Base-by-base conservation (phyloP, 345 rosid species). In the Corymbia maculata region DNA sequence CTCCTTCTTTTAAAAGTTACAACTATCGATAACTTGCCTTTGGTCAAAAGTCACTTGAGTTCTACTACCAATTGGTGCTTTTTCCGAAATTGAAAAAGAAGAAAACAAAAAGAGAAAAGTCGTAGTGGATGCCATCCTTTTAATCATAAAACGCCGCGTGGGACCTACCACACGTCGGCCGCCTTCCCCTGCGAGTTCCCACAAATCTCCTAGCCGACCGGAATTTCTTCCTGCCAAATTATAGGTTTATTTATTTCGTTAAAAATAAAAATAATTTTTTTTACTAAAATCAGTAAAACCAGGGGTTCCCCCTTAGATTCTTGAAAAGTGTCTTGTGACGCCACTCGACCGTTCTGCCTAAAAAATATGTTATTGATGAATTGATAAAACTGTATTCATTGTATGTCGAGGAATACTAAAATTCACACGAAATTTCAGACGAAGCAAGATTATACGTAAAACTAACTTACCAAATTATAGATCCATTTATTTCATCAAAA, bases 11-110 rank as follows among this genome's bases (percentile, higher is more conserved):
- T 2, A 9, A 10, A 32, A 70, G 47, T 36, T 4, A 70, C 13
- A 1, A 68, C 1, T 4, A 6, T 32, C 44, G 11, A 4, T 4
- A 7, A 30, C 42, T n/a, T 30, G 15, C 3, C 7, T 16, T 4
- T 17, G 79, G 22, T 36, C 36, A 32, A 16, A 68, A 19, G 82
- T 19, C 64, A 22, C 26, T 9, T 17, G 26, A 70, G 24, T 36
- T 1, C 47, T 70, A 9, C 82, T 36, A 19, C 26, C 36, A 16
- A 9, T 70, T 70, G 13, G 7, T 36, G 47, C 26, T 21, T 70
- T 3, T 70, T 32, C 28, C 28, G 0, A 26, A 0, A 21, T 0
- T 2, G 2, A 28, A 28, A 11, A 59, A 11, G 32, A 59, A 59
- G 30, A 59, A 12, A 59, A 2, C 0, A 12, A 59, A 26, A 28